Conservation (phyloP, 2,329 filamentous ascomycete species). For the Grosmannia penicillata region DNA sequence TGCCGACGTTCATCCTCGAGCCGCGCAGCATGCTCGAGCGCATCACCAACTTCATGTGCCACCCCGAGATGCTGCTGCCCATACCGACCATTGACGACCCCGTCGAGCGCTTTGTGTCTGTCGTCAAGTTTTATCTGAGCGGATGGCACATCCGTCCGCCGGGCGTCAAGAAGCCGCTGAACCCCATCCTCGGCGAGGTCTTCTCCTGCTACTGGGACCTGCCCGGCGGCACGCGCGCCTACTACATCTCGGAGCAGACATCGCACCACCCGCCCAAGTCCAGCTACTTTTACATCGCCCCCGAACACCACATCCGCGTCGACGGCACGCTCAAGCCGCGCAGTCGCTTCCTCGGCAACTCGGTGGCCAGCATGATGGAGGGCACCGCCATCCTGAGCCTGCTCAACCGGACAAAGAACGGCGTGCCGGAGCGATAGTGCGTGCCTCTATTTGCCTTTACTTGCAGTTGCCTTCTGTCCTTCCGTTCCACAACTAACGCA, state of each 20-base stretch:
- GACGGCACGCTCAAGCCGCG: conserved; percentile 90
- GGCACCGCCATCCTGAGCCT: conserved; percentile 79
- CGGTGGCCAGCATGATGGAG: conserved; percentile 96
- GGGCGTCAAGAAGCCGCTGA: conserved; percentile 97
- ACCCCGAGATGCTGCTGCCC: conserved; percentile 85
- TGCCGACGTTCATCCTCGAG: conserved; percentile 96
- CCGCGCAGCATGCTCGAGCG: conserved; percentile 95
- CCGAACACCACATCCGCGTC: conserved; percentile 84
- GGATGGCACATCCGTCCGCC: conserved; percentile 98
- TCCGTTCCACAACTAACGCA: neutral
- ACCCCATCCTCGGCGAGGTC: conserved; percentile 88
- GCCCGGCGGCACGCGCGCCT: conserved; percentile 67
- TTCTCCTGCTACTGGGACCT: conserved; percentile 96
- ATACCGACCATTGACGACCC: conserved; percentile 84
- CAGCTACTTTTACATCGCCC: conserved; percentile 97
- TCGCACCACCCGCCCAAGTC: conserved; percentile 98
- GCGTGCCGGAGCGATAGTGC: conserved; percentile 74
- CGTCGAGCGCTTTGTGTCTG: conserved; percentile 75
- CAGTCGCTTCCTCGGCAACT: conserved; percentile 93
- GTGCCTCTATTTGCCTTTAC: conserved; percentile 18
- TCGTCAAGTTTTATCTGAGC: conserved; percentile 95
- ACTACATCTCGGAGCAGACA: conserved; percentile 95
- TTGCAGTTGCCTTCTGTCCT: neutral
- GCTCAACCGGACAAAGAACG: conserved; percentile 56
- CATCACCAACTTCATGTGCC: conserved; percentile 99